Evolutionary conservation across 305 asterid species (phyloP), one percentile per base, ranked within the genome.

Genomic region (Nicotiana rustica): DNA sequence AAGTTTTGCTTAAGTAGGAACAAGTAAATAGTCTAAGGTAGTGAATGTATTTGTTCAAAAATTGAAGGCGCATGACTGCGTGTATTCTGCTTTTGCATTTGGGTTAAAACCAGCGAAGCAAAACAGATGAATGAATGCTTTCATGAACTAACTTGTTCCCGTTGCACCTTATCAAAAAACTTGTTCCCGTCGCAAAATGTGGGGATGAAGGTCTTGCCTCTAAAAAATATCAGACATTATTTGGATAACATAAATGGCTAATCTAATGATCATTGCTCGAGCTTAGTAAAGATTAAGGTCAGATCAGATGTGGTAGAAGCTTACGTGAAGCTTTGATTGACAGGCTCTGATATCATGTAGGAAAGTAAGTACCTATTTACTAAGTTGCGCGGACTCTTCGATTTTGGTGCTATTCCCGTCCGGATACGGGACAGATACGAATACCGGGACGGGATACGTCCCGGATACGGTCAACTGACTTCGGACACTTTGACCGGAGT

Each of bases 121-220:
- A 29, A 52, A 52, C 79, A 7, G 61, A 47, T 73, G 29, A 29
- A 75, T 18, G 38, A 75, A 52, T 52, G 65, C 80, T 15, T 52
- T 75, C 65, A 75, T 55, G 14, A 3, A 47, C 21, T 25, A 21
- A 21, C 79, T 73, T 73, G 38, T 25, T 47, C 41, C 62, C 19
- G 41, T 10, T 18, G 2, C 14, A 49, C 41, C 21, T 71, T 49
- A 21, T 21, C 61, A 25, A 21, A 3, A 73, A 47, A 73, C 41
- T 49, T 49, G 5, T 14, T 52, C 29, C 5, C 65, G 29, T 75
- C 3, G 17, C 65, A 7, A 29, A 73, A 75, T 0, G 29, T 14
- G 4, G 65, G 80, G 29, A 75, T 29, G 80, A 75, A 29, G 65
- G 65, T 52, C 80, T 75, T 25, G 17, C 80, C 18, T 49, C 80